phyloP scores from a whole-genome alignment of 176 grass and related monocot genomes.

The Tillandsia leiboldiana region DNA sequence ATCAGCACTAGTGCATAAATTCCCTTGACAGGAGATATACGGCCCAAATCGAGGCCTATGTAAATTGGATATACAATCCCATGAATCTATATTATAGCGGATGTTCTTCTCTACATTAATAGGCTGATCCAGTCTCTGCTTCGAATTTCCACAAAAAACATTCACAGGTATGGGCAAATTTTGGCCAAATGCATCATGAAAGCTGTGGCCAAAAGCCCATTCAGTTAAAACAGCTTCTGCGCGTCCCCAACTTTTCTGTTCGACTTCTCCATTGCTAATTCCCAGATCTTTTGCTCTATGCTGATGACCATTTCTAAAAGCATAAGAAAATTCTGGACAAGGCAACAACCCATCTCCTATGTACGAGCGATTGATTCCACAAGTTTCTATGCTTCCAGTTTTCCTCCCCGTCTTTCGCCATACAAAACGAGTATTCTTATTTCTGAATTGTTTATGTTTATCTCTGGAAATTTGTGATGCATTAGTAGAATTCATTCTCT shows the following conservation, averaged over 20 bases:
- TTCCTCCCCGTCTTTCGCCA: neutral
- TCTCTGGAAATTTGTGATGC: neutral
- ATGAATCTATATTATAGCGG: neutral
- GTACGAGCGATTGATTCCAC: neutral
- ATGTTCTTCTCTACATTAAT: neutral
- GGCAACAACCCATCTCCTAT: neutral
- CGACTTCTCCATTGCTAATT: neutral
- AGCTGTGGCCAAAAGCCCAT: neutral
- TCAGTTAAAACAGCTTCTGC: neutral
- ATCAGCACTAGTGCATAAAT: neutral
- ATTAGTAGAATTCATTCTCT: neutral
- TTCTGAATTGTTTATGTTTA: neutral
- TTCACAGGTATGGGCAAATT: neutral
- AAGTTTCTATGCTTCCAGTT: neutral
- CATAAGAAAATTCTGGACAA: constrained; percentile 1
- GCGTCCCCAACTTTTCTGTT: neutral
- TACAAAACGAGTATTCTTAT: neutral
- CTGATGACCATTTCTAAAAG: neutral
- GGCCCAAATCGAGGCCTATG: neutral
- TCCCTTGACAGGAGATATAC: neutral
- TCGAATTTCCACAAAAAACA: neutral
- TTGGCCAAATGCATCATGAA: neutral
- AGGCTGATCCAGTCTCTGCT: neutral
- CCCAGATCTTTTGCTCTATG: neutral
- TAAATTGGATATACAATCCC: neutral